phyloP scores from a whole-genome alignment of 2,329 filamentous ascomycete species.

The Diaporthe sp. region DNA sequence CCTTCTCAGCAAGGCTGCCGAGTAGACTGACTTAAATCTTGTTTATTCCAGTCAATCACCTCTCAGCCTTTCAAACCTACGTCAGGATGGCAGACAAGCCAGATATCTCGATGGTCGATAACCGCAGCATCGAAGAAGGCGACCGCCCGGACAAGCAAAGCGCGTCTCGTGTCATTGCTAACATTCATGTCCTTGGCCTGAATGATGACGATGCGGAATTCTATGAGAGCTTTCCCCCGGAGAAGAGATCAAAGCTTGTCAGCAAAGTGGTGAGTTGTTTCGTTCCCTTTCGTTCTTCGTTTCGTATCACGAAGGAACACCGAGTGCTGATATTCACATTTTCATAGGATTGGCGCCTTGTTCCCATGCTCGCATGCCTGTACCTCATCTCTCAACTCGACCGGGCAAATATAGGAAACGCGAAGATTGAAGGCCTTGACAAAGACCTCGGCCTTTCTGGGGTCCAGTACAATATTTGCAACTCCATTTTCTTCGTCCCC shows the following conservation, averaged over 20 bases:
- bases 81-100: constrained; percentile 14
- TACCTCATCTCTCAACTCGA: constrained; percentile 18
- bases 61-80: too few relatives aligned
- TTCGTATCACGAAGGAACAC: too few relatives aligned
- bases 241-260: constrained; percentile 4
- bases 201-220: constrained; percentile 1
- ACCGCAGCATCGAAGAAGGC: constrained; percentile 18
- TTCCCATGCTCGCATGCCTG: background rate
- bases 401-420: constrained; percentile 73
- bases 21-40: background rate
- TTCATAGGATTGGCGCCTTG: background rate
- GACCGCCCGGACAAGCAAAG: background rate
- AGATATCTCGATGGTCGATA: constrained; percentile 15
- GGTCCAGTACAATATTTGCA: constrained; percentile 79
- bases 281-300: background rate
- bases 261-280: background rate
- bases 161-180: constrained; percentile 18
- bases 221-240: constrained; percentile 1
- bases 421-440: constrained; percentile 72
- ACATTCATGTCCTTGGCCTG: constrained; percentile 14
- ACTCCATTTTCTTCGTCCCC: constrained; percentile 83
- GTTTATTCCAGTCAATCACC: background rate
- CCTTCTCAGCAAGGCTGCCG: constrained; percentile 1
- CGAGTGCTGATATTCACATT: background rate
- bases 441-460: constrained; percentile 70